Evolutionary conservation across 1,284 basidiomycete species (phyloP).

Genomic region (Crepidotus sp.): DNA sequence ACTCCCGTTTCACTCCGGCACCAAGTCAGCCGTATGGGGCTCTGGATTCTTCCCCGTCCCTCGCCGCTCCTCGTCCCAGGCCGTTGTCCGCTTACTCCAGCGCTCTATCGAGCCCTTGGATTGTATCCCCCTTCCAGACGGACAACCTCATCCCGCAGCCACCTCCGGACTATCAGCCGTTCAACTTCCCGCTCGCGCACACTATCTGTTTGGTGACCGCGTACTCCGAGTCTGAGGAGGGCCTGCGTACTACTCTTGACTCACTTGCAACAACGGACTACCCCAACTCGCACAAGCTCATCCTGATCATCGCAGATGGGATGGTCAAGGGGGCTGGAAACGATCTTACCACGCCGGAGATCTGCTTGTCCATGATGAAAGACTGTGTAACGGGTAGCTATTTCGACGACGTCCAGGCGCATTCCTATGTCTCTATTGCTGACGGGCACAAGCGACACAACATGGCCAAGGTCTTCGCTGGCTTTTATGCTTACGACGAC

Average conservation of each 20-base stretch:
- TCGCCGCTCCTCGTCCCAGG: conserved; percentile 41
- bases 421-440: conserved; percentile 97
- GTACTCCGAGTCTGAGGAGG: conserved; percentile 96
- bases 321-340: conserved; percentile 97
- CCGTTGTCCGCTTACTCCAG: conserved; percentile 78
- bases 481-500: conserved; percentile 95
- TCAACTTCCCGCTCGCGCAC: conserved; percentile 92
- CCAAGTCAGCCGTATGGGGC: conserved; percentile 33
- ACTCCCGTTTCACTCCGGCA: conserved; percentile 77
- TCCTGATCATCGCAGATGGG: conserved; percentile 95
- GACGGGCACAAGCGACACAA: conserved; percentile 99
- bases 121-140: conserved; percentile 44
- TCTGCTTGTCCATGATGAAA: conserved; percentile 96
- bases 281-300: conserved; percentile 95
- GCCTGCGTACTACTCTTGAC: conserved; percentile 93
- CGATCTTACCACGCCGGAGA: conserved; percentile 83
- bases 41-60: conserved; percentile 21
- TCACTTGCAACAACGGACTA: conserved; percentile 98
- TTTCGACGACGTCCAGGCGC: conserved; percentile 71
- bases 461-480: conserved; percentile 98
- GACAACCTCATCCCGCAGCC: conserved; percentile 90
- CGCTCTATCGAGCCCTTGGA: conserved; percentile 85
- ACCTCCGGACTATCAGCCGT: conserved; percentile 84
- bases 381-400: conserved; percentile 72
- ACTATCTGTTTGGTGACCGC: conserved; percentile 96